These are phyloP conservation scores for Sporisorium exsertum DNA, from an alignment of 1,284 basidiomycete genomes.

Conservation along the genomic window DNA sequence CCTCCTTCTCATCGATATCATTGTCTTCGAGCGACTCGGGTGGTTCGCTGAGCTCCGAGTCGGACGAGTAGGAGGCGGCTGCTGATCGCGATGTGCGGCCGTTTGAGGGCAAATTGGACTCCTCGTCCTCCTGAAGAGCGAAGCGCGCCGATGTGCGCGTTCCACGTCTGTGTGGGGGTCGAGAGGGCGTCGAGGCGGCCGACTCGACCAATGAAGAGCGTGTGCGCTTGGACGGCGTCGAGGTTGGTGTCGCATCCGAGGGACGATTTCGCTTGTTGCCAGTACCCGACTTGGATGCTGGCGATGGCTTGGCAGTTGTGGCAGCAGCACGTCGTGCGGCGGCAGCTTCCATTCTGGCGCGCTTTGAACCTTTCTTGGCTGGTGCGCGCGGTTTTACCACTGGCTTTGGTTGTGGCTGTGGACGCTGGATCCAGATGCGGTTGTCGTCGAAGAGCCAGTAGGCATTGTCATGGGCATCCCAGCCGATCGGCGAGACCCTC, in stretches of 20 bases:
- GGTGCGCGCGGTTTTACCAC: constrained; percentile 38
- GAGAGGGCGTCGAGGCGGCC: constrained; percentile 33
- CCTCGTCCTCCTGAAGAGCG: constrained; percentile 29
- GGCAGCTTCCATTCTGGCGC: constrained; percentile 32
- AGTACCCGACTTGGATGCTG: constrained; percentile 66
- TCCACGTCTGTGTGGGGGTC: constrained; percentile 35
- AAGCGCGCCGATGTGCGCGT: constrained; percentile 47
- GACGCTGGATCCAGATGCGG: constrained; percentile 85
- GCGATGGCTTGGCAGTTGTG: constrained; percentile 75
- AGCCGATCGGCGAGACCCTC: constrained; percentile 84
- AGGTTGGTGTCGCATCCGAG: constrained; percentile 29
- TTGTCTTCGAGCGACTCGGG: constrained; percentile 43
- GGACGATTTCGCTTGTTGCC: constrained; percentile 74
- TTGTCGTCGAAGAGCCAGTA: constrained; percentile 90
- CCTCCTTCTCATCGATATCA: constrained; percentile 3
- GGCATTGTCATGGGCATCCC: constrained; percentile 81
- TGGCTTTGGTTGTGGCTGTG: constrained; percentile 65
- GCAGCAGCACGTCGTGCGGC: constrained; percentile 63
- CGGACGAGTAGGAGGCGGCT: constrained; percentile 30
- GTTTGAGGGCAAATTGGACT: constrained; percentile 17
- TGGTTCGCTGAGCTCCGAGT: constrained; percentile 64
- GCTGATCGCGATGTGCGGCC: constrained; percentile 18
- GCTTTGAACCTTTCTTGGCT: constrained; percentile 51
- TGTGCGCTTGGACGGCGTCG: constrained; percentile 40
- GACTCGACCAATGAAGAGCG: constrained; percentile 34